A percentile compares a stretch with the other conserved stretches of the same genome.
These are phyloP conservation scores for Eimeria acervulina DNA, from an alignment of 169 alveolate species.

Conservation along the genomic window DNA sequence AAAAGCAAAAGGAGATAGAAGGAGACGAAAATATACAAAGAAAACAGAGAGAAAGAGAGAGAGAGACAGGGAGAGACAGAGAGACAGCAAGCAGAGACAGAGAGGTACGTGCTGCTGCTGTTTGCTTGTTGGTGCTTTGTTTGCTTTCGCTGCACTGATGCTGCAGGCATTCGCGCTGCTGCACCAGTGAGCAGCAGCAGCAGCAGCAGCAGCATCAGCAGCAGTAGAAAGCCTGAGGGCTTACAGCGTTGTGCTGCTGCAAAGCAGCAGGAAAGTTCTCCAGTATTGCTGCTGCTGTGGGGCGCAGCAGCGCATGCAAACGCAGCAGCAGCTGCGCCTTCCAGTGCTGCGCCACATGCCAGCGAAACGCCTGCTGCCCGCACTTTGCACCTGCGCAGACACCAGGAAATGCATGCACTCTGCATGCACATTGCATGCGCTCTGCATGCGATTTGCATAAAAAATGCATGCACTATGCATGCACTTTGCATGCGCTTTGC, in stretches of 20 bases:
- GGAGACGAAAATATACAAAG: too few relatives aligned
- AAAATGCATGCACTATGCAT: too few relatives aligned
- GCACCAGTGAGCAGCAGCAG: neutral
- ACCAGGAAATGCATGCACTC: neutral
- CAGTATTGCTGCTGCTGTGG: neutral
- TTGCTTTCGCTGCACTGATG: neutral
- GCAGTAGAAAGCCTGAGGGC: neutral
- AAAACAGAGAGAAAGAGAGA: too few relatives aligned
- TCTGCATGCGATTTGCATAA: too few relatives aligned
- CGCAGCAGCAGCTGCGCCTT: slow-evolving; percentile 34
- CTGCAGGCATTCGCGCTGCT: neutral
- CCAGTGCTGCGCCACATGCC: slow-evolving; percentile 12
- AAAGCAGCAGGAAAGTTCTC: neutral
- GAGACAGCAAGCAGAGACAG: neutral
- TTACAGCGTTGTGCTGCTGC: neutral
- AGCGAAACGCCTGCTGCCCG: neutral
- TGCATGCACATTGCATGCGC: too few relatives aligned
- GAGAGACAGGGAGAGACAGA: neutral
- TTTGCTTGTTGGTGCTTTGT: too few relatives aligned
- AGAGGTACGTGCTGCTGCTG: too few relatives aligned
- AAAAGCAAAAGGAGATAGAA: neutral
- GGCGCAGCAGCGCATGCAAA: neutral
- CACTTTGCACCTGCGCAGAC: neutral
- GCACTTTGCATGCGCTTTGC: too few relatives aligned
- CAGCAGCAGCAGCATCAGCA: neutral